Evolutionary conservation across 2,329 filamentous ascomycete genomes (phyloP).

Genomic region (Tolypocladium paradoxum): DNA sequence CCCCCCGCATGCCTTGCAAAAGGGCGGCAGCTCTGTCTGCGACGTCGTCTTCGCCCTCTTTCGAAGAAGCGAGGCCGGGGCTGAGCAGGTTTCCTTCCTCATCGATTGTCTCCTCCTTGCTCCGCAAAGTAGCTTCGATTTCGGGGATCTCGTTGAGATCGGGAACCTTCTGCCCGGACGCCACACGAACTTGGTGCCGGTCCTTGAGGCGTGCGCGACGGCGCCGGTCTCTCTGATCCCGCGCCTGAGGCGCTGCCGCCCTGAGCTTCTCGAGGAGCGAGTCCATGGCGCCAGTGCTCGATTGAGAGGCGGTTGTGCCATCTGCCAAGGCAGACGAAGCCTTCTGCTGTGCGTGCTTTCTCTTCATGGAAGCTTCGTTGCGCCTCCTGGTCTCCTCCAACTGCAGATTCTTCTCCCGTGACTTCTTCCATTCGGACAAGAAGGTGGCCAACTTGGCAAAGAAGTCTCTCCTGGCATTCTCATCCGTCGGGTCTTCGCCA

Average conservation of each 20-base stretch:
- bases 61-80: slow-evolving; percentile 34
- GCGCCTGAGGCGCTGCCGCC: slow-evolving; percentile 79
- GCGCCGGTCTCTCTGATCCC: slow-evolving; percentile 81
- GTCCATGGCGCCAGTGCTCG: slow-evolving; percentile 87
- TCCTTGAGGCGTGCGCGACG: slow-evolving; percentile 84
- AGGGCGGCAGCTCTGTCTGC: slow-evolving; percentile 75
- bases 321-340: slow-evolving; percentile 27
- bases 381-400: slow-evolving; percentile 74
- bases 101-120: slow-evolving; percentile 25
- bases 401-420: slow-evolving; percentile 78
- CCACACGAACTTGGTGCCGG: slow-evolving; percentile 77
- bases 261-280: slow-evolving; percentile 88
- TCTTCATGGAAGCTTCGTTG: slow-evolving; percentile 86
- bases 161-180: slow-evolving; percentile 77
- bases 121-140: slow-evolving; percentile 29
- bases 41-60: slow-evolving; percentile 56
- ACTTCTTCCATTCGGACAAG: slow-evolving; percentile 91
- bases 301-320: slow-evolving; percentile 51
- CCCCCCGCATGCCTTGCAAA: slow-evolving; percentile 70
- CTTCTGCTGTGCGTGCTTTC: slow-evolving; percentile 68
- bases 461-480: slow-evolving; percentile 89
- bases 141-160: slow-evolving; percentile 56
- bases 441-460: slow-evolving; percentile 89
- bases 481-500: slow-evolving; percentile 84
- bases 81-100: slow-evolving; percentile 42